Evolutionary conservation across 495 filamentous ascomycete genomes (phyloP).

Genomic region (Penicillium verhagenii): DNA sequence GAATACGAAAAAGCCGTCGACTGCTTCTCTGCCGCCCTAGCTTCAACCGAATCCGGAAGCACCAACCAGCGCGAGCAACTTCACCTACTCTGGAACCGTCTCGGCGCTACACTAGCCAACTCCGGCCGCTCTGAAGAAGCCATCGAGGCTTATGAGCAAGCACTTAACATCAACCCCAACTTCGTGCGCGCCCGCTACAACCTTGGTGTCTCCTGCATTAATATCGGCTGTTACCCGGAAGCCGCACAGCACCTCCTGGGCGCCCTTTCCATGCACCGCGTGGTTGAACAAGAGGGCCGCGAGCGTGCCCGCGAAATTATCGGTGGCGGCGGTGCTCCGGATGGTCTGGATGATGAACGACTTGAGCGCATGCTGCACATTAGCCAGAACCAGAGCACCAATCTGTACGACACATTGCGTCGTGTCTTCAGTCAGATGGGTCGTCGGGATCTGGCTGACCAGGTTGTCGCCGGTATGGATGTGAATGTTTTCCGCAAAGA

Average conservation of each 20-base stretch:
- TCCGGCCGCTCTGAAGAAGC: slow-evolving; percentile 90
- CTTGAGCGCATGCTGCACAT: slow-evolving; percentile 73
- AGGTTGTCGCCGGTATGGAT: slow-evolving; percentile 85
- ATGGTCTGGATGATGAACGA: slow-evolving; percentile 61
- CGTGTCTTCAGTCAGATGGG: slow-evolving; percentile 95
- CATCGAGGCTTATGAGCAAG: slow-evolving; percentile 93
- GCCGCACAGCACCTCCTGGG: slow-evolving; percentile 94
- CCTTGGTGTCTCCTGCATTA: slow-evolving; percentile 93
- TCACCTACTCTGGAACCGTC: slow-evolving; percentile 95
- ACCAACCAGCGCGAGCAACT: slow-evolving; percentile 73
- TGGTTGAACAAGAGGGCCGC: slow-evolving; percentile 80
- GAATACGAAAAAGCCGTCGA: slow-evolving; percentile 99
- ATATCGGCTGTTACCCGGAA: slow-evolving; percentile 91
- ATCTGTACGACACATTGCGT: slow-evolving; percentile 87
- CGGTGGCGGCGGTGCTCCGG: slow-evolving; percentile 51
- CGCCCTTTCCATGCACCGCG: slow-evolving; percentile 93
- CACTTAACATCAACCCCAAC: slow-evolving; percentile 83
- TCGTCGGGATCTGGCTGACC: slow-evolving; percentile 78
- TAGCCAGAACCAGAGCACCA: slow-evolving; percentile 91
- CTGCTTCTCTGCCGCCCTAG: slow-evolving; percentile 90
- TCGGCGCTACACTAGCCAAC: slow-evolving; percentile 95
- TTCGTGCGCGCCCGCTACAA: slow-evolving; percentile 98
- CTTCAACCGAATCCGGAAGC: slow-evolving; percentile 73
- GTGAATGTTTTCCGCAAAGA: slow-evolving; percentile 82
- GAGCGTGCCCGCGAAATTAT: slow-evolving; percentile 84